phyloP scores from a whole-genome alignment of 2,329 filamentous ascomycete genomes.

The Fusarium sp. region DNA sequence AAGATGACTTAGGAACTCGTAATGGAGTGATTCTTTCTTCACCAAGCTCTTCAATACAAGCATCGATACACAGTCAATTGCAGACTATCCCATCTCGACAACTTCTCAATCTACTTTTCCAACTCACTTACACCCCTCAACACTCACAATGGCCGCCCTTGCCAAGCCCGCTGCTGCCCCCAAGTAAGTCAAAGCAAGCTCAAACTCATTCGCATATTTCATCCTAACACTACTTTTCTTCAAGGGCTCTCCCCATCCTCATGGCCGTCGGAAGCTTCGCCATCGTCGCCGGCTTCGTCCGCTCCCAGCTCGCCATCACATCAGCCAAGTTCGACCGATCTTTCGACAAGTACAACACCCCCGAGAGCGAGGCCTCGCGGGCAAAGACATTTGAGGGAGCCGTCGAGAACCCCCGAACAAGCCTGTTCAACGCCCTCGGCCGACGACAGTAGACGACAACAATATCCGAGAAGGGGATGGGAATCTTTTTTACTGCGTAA shows the following conservation, averaged over 20 bases:
- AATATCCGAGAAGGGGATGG: background rate
- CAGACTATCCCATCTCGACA: background rate
- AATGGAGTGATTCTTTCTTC: conserved; percentile 29
- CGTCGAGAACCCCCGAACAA: conserved; percentile 50
- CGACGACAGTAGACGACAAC: conserved; percentile 41
- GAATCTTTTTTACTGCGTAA: background rate
- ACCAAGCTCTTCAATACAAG: conserved; percentile 12
- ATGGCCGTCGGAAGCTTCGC: conserved; percentile 38
- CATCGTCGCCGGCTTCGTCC: conserved; percentile 49
- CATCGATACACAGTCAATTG: conserved; percentile 7
- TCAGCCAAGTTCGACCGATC: conserved; percentile 52
- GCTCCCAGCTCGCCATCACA: conserved; percentile 47
- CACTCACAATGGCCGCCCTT: conserved; percentile 34
- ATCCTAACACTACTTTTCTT: background rate
- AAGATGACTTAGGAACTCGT: background rate
- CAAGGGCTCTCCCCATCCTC: conserved; percentile 33
- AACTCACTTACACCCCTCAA: conserved; percentile 20
- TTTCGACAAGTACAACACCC: conserved; percentile 53
- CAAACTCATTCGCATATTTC: background rate
- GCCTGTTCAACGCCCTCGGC: conserved; percentile 50
- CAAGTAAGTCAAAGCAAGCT: conserved; percentile 20
- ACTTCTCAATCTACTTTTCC: background rate
- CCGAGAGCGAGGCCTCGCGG: conserved; percentile 51
- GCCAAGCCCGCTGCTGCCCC: conserved; percentile 26
- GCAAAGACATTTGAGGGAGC: conserved; percentile 48